Evolutionary conservation across 2,329 filamentous ascomycete genomes (phyloP).

Genomic region (Diaporthe velutina): DNA sequence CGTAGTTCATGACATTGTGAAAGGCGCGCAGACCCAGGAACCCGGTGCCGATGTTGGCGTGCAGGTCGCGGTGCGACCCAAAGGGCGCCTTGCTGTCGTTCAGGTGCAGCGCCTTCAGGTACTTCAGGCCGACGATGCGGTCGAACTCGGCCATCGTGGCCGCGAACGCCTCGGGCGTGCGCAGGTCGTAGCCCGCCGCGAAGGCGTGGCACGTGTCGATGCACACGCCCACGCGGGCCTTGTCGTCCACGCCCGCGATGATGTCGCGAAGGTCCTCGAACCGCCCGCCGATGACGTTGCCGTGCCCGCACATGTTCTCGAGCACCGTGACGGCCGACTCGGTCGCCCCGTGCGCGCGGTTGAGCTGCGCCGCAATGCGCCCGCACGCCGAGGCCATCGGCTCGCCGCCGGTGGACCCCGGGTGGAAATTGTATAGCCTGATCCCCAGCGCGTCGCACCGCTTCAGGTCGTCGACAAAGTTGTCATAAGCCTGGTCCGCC

Average conservation of each 20-base stretch:
- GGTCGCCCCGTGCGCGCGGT: slow-evolving; percentile 83
- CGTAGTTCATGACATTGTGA: slow-evolving; percentile 89
- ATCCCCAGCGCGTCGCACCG: slow-evolving; percentile 91
- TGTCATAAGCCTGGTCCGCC: slow-evolving; percentile 85
- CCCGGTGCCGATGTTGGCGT: slow-evolving; percentile 96
- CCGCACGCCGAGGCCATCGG: slow-evolving; percentile 77
- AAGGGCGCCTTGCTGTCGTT: slow-evolving; percentile 97
- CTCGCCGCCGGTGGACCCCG: slow-evolving; percentile 82
- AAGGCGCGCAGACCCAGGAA: slow-evolving; percentile 93
- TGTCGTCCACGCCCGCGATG: slow-evolving; percentile 83
- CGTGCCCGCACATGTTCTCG: slow-evolving; percentile 94
- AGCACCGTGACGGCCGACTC: slow-evolving; percentile 83
- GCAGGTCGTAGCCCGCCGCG: slow-evolving; percentile 91
- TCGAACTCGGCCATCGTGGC: slow-evolving; percentile 84
- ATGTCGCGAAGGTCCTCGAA: slow-evolving; percentile 91
- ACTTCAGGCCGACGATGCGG: slow-evolving; percentile 79
- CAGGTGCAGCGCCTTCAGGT: slow-evolving; percentile 88
- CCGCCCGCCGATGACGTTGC: slow-evolving; percentile 86
- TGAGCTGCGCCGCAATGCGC: slow-evolving; percentile 86
- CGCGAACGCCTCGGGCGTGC: slow-evolving; percentile 79
- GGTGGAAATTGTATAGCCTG: slow-evolving; percentile 97
- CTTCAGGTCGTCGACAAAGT: slow-evolving; percentile 88
- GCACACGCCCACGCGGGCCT: slow-evolving; percentile 89
- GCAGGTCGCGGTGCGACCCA: slow-evolving; percentile 84
- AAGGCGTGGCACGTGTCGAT: slow-evolving; percentile 98